Conservation (phyloP, 2,329 filamentous ascomycete species). For the Beauveria rudraprayagi region DNA sequence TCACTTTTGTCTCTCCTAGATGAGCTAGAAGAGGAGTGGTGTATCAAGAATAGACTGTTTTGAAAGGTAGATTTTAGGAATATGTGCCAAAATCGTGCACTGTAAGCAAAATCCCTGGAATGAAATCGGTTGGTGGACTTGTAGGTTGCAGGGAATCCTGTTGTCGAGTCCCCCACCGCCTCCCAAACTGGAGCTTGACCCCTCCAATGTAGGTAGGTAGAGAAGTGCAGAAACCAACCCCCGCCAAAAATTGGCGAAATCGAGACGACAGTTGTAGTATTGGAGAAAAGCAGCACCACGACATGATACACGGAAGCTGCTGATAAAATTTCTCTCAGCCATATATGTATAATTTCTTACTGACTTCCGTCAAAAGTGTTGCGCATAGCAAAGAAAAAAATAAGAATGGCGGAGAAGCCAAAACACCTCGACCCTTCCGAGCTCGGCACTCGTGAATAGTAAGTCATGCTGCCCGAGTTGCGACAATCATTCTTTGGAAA, state of each 20-base stretch:
- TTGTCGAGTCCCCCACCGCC: background rate
- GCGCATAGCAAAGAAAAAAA: background rate
- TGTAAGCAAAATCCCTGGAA: too few relatives aligned
- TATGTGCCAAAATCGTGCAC: too few relatives aligned
- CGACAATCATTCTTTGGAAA: background rate
- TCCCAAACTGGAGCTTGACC: background rate
- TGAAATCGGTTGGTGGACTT: background rate
- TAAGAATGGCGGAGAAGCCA: conserved; percentile 30
- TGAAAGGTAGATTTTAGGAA: too few relatives aligned
- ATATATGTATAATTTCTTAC: too few relatives aligned
- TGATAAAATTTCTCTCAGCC: too few relatives aligned
- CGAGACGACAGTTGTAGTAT: background rate
- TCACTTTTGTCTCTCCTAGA: background rate
- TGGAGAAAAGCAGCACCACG: background rate
- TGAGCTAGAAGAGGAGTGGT: background rate
- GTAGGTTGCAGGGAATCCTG: background rate
- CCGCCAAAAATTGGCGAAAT: conserved; percentile 4
- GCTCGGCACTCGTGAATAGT: conserved; percentile 91
- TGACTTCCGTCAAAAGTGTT: too few relatives aligned
- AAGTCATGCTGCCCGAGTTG: conserved; percentile 26
- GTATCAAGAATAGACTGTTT: too few relatives aligned
- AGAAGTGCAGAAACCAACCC: background rate
- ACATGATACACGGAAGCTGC: background rate
- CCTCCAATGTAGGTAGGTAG: background rate
- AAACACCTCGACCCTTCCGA: conserved; percentile 64